These are phyloP conservation scores for Jamesozyma hellenica DNA, from an alignment of 805 yeast species.

Conservation along the genomic window DNA sequence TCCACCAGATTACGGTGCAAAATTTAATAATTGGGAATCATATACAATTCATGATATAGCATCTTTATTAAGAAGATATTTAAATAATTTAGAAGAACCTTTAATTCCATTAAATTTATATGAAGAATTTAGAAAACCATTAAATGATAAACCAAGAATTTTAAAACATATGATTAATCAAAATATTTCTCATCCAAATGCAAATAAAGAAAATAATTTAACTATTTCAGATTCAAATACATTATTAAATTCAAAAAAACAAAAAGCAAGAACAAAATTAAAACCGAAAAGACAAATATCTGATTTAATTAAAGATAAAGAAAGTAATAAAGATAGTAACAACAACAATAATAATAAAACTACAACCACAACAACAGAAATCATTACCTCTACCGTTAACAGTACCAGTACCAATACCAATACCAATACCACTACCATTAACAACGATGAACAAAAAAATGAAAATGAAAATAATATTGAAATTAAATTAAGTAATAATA, in stretches of 20 bases:
- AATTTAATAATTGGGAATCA: slow-evolving; percentile 74
- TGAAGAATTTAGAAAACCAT: slow-evolving; percentile 69
- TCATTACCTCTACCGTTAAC: neutral
- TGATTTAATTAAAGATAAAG: neutral
- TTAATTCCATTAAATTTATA: slow-evolving; percentile 71
- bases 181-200: slow-evolving; percentile 30
- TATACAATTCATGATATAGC: slow-evolving; percentile 97
- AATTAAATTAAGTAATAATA: no score
- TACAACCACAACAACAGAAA: no score
- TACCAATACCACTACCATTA: no score
- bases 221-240: neutral
- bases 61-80: slow-evolving; percentile 71
- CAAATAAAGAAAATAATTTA: slow-evolving; percentile 23
- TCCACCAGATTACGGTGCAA: slow-evolving; percentile 85
- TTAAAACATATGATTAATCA: slow-evolving; percentile 50
- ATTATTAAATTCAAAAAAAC: neutral
- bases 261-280: no score
- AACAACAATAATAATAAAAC: no score
- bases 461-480: no score
- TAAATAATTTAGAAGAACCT: slow-evolving; percentile 87
- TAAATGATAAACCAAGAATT: slow-evolving; percentile 54
- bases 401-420: neutral
- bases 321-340: no score
- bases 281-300: neutral
- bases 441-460: slow-evolving; percentile 8